Percentiles rank a stretch among this genome's conserved stretches.
Conservation (phyloP, 1,139 yeast species). For the Hyphopichia fennica region DNA sequence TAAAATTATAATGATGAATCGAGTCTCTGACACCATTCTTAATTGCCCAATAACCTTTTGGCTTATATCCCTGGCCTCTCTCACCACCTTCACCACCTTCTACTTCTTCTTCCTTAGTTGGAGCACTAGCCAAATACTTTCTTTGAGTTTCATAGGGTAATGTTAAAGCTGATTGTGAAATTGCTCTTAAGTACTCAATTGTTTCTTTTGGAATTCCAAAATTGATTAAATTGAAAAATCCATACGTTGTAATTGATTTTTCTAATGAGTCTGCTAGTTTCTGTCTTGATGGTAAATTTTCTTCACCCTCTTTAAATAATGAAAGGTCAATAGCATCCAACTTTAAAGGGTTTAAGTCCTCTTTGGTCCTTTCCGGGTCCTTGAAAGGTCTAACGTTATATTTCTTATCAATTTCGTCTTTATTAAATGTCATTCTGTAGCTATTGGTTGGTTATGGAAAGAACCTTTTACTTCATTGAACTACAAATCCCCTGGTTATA, state of each 20-base stretch:
- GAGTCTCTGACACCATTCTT: conserved; percentile 42
- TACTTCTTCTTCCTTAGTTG: conserved; percentile 29
- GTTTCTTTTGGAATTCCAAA: conserved; percentile 32
- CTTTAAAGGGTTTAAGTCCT: conserved; percentile 19
- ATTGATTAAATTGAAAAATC: conserved; percentile 44
- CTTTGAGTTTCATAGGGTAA: conserved; percentile 42
- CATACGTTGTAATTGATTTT: conserved; percentile 40
- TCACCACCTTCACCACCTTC: conserved; percentile 36
- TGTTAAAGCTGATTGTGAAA: conserved; percentile 39
- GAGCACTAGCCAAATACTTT: conserved; percentile 40
- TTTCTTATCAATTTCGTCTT: conserved; percentile 22
- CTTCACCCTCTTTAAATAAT: conserved; percentile 34
- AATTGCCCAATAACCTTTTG: conserved; percentile 46
- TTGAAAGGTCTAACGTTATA: conserved; percentile 33
- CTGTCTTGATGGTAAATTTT: conserved; percentile 22
- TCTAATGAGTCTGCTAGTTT: conserved; percentile 33
- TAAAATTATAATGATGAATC: conserved; percentile 41
- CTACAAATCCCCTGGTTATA: no score
- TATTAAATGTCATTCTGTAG: background rate
- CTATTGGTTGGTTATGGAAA: background rate
- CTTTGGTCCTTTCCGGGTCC: conserved; percentile 23
- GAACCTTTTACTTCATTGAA: no score
- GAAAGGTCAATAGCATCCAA: conserved; percentile 39
- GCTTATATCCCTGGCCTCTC: conserved; percentile 48
- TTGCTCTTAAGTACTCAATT: conserved; percentile 30